Percentiles rank a stretch among this genome's conserved stretches.
Conservation (phyloP, 805 yeast species). For the Candida germanica region DNA sequence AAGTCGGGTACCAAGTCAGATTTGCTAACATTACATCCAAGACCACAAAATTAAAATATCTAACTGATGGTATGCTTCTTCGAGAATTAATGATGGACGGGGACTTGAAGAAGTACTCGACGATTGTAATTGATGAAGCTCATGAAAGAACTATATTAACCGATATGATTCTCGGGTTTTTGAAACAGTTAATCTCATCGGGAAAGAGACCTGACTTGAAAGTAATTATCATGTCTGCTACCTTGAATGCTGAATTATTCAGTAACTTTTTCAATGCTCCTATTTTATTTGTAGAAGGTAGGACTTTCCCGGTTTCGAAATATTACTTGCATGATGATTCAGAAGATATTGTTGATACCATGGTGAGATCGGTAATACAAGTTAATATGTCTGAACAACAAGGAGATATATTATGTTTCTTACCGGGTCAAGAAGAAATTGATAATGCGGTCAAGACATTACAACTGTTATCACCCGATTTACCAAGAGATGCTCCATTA, state of each 20-base stretch:
- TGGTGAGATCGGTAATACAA: slow-evolving; percentile 71
- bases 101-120: slow-evolving; percentile 59
- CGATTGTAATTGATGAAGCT: slow-evolving; percentile 90
- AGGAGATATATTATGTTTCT: slow-evolving; percentile 89
- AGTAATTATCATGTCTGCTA: slow-evolving; percentile 86
- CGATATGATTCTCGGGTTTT: slow-evolving; percentile 84
- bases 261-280: slow-evolving; percentile 80
- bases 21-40: slow-evolving; percentile 66
- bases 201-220: slow-evolving; percentile 58
- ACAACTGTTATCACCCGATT: slow-evolving; percentile 54
- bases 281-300: slow-evolving; percentile 85
- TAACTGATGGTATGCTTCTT: slow-evolving; percentile 96
- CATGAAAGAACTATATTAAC: slow-evolving; percentile 94
- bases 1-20: slow-evolving; percentile 91
- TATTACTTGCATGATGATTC: slow-evolving; percentile 60
- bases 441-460: slow-evolving; percentile 74
- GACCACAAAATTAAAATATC: slow-evolving; percentile 69
- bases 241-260: slow-evolving; percentile 86
- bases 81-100: slow-evolving; percentile 85
- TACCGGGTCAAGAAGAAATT: slow-evolving; percentile 97
- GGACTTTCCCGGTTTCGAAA: slow-evolving; percentile 79
- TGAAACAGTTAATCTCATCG: slow-evolving; percentile 57
- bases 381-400: slow-evolving; percentile 73
- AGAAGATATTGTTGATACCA: slow-evolving; percentile 81
- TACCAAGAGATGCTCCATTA: slow-evolving; percentile 73